phyloP scores from a whole-genome alignment of 2,329 filamentous ascomycete species.

The Neofusicoccum cordaticola region DNA sequence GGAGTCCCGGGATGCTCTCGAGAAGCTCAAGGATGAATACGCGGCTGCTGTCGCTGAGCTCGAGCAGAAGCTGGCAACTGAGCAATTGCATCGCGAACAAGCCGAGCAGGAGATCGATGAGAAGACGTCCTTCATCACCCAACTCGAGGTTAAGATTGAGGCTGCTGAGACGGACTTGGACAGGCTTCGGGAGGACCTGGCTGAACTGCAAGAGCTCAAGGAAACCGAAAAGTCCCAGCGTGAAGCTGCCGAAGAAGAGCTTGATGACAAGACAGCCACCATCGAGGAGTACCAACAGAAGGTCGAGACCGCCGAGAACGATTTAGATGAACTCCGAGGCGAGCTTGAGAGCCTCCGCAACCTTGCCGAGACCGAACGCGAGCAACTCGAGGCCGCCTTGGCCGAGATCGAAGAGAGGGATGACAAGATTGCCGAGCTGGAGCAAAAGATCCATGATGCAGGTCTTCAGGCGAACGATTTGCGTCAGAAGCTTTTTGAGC shows the following conservation, averaged over 20 bases:
- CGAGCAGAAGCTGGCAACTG: constrained; percentile 35
- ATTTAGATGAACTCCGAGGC: constrained; percentile 27
- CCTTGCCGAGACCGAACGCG: constrained; percentile 40
- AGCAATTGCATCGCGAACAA: constrained; percentile 35
- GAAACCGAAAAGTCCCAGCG: constrained; percentile 31
- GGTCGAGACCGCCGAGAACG: constrained; percentile 31
- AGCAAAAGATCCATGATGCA: constrained; percentile 38
- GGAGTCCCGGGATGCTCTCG: constrained; percentile 36
- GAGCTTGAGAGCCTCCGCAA: constrained; percentile 38
- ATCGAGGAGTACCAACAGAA: constrained; percentile 38
- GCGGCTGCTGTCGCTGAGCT: constrained; percentile 26
- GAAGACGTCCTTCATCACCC: constrained; percentile 38
- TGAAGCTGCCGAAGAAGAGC: constrained; percentile 36
- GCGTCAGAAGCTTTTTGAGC: constrained; percentile 46
- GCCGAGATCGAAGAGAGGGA: constrained; percentile 42
- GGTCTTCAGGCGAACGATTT: constrained; percentile 49
- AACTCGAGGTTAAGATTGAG: constrained; percentile 38
- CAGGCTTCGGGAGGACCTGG: constrained; percentile 30
- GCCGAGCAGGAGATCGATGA: constrained; percentile 40
- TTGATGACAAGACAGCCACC: constrained; percentile 36
- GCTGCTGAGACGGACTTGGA: constrained; percentile 38
- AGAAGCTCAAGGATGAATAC: constrained; percentile 40
- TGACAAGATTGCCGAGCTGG: constrained; percentile 40
- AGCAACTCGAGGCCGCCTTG: constrained; percentile 45
- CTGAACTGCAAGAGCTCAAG: constrained; percentile 33